These are phyloP conservation scores for Saccharomycopsis olivae DNA, from an alignment of 805 yeast species.

Conservation along the genomic window DNA sequence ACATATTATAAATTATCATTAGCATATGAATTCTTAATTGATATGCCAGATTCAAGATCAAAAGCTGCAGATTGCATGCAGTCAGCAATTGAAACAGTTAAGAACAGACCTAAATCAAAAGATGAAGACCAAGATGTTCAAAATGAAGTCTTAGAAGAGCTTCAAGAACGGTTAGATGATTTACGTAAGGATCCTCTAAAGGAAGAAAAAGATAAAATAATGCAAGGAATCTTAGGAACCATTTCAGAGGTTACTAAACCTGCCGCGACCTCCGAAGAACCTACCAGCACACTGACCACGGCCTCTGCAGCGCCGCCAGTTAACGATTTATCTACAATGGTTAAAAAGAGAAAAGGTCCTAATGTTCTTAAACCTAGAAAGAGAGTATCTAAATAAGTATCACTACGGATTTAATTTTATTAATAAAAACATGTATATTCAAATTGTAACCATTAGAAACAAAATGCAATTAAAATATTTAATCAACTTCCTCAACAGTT, in stretches of 20 bases:
- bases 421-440: neutral
- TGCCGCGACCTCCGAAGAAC: neutral
- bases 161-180: constrained; percentile 46
- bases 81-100: constrained; percentile 41
- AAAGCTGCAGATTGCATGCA: constrained; percentile 46
- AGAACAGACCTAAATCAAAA: constrained; percentile 25
- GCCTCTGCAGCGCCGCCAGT: constrained; percentile 30
- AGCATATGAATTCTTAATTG: constrained; percentile 64
- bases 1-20: constrained; percentile 72
- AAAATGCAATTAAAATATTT: constrained; percentile 22
- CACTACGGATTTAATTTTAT: neutral
- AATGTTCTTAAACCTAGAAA: constrained; percentile 13
- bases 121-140: constrained; percentile 25
- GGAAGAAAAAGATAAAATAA: constrained; percentile 40
- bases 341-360: constrained; percentile 33
- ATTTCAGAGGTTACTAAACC: constrained; percentile 20
- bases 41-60: constrained; percentile 34
- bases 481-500: constrained; percentile 77
- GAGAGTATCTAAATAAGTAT: neutral
- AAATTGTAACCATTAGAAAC: neutral
- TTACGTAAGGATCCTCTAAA: constrained; percentile 41
- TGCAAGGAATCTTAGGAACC: constrained; percentile 49
- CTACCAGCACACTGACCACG: neutral
- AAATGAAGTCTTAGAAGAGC: constrained; percentile 39
- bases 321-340: constrained; percentile 54